These are phyloP conservation scores for Thalassia testudinum DNA, from an alignment of 116 monocot genomes.

Conservation along the genomic window DNA sequence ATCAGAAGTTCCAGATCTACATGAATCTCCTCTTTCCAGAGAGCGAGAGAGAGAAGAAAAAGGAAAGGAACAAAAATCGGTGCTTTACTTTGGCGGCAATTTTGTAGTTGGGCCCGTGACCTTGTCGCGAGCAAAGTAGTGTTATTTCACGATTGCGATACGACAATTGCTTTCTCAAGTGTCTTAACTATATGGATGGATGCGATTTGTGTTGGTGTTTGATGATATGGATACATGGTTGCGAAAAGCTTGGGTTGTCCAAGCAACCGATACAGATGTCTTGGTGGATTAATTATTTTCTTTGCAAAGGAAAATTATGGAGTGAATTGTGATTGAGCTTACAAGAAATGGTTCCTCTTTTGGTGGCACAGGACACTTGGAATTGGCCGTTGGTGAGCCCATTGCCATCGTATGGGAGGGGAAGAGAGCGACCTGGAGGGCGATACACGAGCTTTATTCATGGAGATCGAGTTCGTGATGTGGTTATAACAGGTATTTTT, in stretches of 20 bases:
- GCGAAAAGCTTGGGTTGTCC: background rate
- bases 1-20: background rate
- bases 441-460: slow-evolving; percentile 46
- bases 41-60: too few species aligned
- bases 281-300: background rate
- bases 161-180: too few species aligned
- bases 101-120: too few species aligned
- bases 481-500: slow-evolving; percentile 46
- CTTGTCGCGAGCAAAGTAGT: too few species aligned
- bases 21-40: too few species aligned
- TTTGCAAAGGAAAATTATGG: background rate
- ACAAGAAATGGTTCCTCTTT: background rate
- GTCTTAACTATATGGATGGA: too few species aligned
- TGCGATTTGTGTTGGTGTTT: background rate
- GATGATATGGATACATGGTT: background rate
- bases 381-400: slow-evolving; percentile 50
- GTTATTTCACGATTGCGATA: too few species aligned
- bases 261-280: background rate
- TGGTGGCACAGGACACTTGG: slow-evolving; percentile 22
- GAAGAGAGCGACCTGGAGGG: slow-evolving; percentile 44
- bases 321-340: background rate
- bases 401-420: slow-evolving; percentile 65
- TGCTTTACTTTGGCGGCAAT: too few species aligned
- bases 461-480: slow-evolving; percentile 42
- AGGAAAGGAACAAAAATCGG: too few species aligned